These are phyloP conservation scores for Barbarea vulgaris DNA, from an alignment of 345 rosid species.

Conservation along the genomic window DNA sequence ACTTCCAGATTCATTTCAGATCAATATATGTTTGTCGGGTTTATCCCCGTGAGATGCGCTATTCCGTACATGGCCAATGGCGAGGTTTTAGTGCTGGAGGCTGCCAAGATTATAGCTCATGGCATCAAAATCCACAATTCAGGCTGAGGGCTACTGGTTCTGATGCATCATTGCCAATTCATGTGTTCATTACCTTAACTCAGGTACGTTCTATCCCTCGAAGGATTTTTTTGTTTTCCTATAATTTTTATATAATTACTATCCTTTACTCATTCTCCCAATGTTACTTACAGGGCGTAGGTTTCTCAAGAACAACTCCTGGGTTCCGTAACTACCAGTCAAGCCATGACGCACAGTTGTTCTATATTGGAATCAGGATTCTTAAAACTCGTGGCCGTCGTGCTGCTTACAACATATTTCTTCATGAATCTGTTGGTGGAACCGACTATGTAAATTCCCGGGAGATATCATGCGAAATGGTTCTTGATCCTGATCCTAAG, in stretches of 20 bases:
- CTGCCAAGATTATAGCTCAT: conserved; percentile 95
- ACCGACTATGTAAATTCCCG: conserved; percentile 99
- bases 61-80: conserved; percentile 97
- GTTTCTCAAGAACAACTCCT: conserved; percentile 94
- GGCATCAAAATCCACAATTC: conserved; percentile 99
- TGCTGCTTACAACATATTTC: conserved; percentile 91
- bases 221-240: background rate
- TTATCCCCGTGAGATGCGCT: conserved; percentile 97
- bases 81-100: conserved; percentile 98
- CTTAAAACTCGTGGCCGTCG: conserved; percentile 98
- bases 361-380: conserved; percentile 97
- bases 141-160: conserved; percentile 86
- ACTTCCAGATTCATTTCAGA: conserved; percentile 97
- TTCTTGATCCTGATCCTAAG: conserved; percentile 98
- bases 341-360: conserved; percentile 90
- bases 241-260: background rate
- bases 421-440: conserved; percentile 99
- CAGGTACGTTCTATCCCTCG: conserved; percentile 56
- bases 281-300: conserved; percentile 71
- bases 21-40: conserved; percentile 99
- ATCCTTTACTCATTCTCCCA: background rate
- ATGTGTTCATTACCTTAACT: conserved; percentile 94
- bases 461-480: conserved; percentile 99
- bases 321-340: conserved; percentile 96
- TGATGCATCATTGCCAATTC: conserved; percentile 89